Evolutionary conservation across 306 rosid species (phyloP), one percentile per base, ranked within the genome.

Genomic region (Pueraria montana): DNA sequence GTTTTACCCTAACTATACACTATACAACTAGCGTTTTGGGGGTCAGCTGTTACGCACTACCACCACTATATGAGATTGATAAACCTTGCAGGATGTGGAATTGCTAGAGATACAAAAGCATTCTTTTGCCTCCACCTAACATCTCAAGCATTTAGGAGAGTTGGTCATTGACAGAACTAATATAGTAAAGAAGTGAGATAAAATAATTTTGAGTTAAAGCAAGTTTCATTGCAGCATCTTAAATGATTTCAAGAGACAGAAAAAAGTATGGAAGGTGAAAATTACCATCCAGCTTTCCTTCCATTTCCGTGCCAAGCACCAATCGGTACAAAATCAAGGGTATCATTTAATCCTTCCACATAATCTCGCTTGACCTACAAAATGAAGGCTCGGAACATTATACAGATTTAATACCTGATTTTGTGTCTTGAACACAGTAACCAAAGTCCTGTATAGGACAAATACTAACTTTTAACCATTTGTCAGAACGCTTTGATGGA

Each of bases 271-370:
- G 43, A 42, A 72, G 56, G 66, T 4, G 50, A 80, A 53, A 74
- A 49, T 85, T 88, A 94, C 98, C 97, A 93, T 89, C 97, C 98
- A 43, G 95, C 97, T 84, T 95, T 95, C 89, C 98, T 95, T 83
- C 98, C 97, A 76, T 95, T 95, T 83, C 97, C 98, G 88, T 95
- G 90, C 98, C 98, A 95, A 43, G 97, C 98, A 82, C 97, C 98
- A 66, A 95, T 90, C 32, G 98, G 97, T 43, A 95, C 97, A 84
- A 95, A 88, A 88, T 95, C 98, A 84, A 95, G 97, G 80, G 95
- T 86, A 73, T 95, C 98, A 71, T 87, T 84, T 62, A 88, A 87
- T 38, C 97, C 98, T 71, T 95, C 97, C 59, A 95, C 89, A 82
- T 95, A 95, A 79, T 95, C 97, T 79, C 95, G 90, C 91, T 95